A percentile compares a stretch with the other conserved stretches of the same genome.
Evolutionary conservation across 345 rosid species (phyloP).

Genomic region (Rubroshorea leprosula): DNA sequence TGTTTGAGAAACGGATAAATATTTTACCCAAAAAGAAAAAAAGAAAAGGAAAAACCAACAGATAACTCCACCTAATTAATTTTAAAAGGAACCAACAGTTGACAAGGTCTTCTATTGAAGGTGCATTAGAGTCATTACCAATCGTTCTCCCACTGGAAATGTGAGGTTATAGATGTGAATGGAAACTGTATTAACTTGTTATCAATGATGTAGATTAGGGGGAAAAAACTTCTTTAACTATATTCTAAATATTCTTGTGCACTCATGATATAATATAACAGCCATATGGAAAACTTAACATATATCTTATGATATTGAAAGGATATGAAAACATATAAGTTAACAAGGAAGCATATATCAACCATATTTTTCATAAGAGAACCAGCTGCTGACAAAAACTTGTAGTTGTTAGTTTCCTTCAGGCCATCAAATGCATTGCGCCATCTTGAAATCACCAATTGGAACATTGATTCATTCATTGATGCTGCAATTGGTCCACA

Average conservation of each 20-base stretch:
- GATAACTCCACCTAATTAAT: neutral
- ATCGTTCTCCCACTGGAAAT: no score
- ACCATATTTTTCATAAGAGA: slow-evolving; percentile 87
- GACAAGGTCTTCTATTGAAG: no score
- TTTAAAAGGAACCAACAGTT: no score
- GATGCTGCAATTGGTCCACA: slow-evolving; percentile 96
- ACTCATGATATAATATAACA: neutral
- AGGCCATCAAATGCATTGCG: slow-evolving; percentile 69
- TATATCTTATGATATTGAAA: neutral
- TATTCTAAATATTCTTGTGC: neutral
- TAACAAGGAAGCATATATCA: slow-evolving; percentile 10
- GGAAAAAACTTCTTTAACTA: no score
- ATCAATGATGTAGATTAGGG: no score
- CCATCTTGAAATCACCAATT: slow-evolving; percentile 78
- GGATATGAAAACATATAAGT: slow-evolving; percentile 3
- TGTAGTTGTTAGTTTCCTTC: slow-evolving; percentile 76
- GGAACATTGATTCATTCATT: slow-evolving; percentile 85
- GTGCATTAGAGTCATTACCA: no score
- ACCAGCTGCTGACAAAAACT: slow-evolving; percentile 72
- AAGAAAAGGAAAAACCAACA: neutral
- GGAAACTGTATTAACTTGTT: neutral
- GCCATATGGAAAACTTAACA: neutral
- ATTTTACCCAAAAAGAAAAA: no score
- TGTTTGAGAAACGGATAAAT: no score
- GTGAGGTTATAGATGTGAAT: no score